Base-by-base conservation (phyloP, 164 flowering plant genomes). In the Taxillus chinensis region DNA sequence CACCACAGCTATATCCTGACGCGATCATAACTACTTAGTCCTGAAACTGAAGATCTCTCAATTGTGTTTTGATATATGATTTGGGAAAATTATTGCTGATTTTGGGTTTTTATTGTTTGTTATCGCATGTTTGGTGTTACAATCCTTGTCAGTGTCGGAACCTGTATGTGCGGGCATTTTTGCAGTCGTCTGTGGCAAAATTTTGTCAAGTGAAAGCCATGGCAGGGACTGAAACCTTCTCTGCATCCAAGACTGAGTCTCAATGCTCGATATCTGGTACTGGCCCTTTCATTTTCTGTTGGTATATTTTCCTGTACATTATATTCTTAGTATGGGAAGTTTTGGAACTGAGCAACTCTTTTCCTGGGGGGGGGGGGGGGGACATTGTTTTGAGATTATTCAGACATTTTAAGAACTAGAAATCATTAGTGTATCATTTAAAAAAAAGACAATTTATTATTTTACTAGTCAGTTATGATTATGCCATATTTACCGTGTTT, bases 131-230 rank as follows among this genome's bases (percentile, higher is more conserved):
- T 51, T 51, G 8, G 2, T 16, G 27, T 27, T 27, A 27, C 0
- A 27, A 27, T 27, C 27, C 27, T 16, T 61, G 45, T 54, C 66
- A 64, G 69, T 13, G 59, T 48, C 52, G 68, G n/a, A 43, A 73
- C 43, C 11, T 39, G 8, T 67, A 52, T 5, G 50, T 39, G 58
- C 55, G 39, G 12, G 46, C 60, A 51, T 67, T 58, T 14, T 48
- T 72, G 2, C 16, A 48, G 11, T 68, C 71, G 40, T 39, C 64
- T 61, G 66, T 59, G 3, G 64, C 61, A 49, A 69, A 66, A 4
- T 40, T 57, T 37, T 10, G 39, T 10, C 55, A 72, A 8, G 15
- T 77, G 52, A 73, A 49, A 59, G 76, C 76, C 59, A 75, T 80
- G 80, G 70, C 80, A 14, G 66, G 60, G 39, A 43, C 68, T 2